Base-by-base conservation (phyloP, 495 filamentous ascomycete genomes). In the Trichocladium uniseriatum region DNA sequence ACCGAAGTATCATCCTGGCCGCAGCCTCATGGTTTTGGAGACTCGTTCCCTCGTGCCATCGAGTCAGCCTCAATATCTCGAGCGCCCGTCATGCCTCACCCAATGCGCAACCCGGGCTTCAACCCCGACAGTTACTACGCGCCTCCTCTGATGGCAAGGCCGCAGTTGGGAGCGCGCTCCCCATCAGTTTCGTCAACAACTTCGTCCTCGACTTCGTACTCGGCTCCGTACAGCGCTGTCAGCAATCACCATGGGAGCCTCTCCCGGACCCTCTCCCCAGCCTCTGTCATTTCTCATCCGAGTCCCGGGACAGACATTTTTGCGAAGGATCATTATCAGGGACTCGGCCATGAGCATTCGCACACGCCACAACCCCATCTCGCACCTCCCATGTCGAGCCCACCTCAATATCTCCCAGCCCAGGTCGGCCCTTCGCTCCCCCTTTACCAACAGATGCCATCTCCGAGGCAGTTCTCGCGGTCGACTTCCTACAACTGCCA, bases 191-290 rank as follows among this genome's bases (percentile, higher is more conserved):
- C 54, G 5, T 60, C 57, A 9, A 38, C 57, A 9, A 38, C 50
- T 8, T 53, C 57, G 13, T 63, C 60, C 5, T 45, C 57, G 4
- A 22, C 53, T 9, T 57, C 61, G 3, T 43, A 52, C 48, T 15
- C 51, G 1, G 7, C 24, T 3, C 37, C 45, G 20, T 36, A 42
- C 29, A 37, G 22, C 8, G 7, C 28, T 10, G 2, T 20, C 8
- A 24, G 27, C 51, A 43, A 43, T 8, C 51, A 35, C 15, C 32
- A 50, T 38, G 45, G 28, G 8, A 36, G 48, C 13, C 39, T 45
- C 31, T 48, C 59, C 4, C 42, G 59, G 9, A 56, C 54, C 10
- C n/a, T 64, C 34, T 64, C 61, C 19, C 59, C 61, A 8, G 44
- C 47, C 5, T 41, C 52, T 5, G 24, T 35, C 14, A 13, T 47